Evolutionary conservation across 768 basidiomycete genomes (phyloP).

Genomic region (Coprinellus micaceus): DNA sequence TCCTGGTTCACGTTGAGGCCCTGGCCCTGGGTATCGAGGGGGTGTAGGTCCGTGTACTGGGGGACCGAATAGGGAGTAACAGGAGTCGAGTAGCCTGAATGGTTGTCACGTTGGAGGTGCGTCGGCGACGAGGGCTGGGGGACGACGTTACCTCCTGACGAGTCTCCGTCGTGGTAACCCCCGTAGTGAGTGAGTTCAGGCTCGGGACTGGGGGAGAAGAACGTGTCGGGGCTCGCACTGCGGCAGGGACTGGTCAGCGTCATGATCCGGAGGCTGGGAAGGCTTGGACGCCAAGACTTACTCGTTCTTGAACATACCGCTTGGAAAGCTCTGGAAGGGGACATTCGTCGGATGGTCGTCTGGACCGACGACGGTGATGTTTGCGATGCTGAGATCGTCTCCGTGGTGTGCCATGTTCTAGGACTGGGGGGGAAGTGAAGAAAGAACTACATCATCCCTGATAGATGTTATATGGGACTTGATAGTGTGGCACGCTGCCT

Average conservation of each 20-base stretch:
- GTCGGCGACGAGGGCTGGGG: background rate
- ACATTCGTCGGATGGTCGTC: conserved; percentile 1
- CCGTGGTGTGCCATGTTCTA: background rate
- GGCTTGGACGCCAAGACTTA: background rate
- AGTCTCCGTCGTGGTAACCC: background rate
- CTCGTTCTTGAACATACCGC: background rate
- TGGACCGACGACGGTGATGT: conserved; percentile 12
- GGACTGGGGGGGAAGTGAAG: background rate
- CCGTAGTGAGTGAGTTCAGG: background rate
- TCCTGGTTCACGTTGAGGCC: background rate
- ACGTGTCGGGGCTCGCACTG: background rate
- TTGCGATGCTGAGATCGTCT: conserved; percentile 6
- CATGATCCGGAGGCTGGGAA: background rate
- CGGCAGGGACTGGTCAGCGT: background rate
- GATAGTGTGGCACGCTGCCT: background rate
- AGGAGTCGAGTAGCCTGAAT: conserved; percentile 8
- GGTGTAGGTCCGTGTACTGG: background rate
- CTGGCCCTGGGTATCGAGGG: background rate
- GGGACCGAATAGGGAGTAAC: background rate
- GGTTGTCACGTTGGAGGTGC: background rate
- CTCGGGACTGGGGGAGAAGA: background rate
- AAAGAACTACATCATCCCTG: background rate
- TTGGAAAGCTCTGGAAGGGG: background rate
- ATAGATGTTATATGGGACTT: background rate
- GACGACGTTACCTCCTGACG: conserved; percentile 7